Evolutionary conservation across 106 monocot genomes (phyloP).

Genomic region (Vanilla planifolia): DNA sequence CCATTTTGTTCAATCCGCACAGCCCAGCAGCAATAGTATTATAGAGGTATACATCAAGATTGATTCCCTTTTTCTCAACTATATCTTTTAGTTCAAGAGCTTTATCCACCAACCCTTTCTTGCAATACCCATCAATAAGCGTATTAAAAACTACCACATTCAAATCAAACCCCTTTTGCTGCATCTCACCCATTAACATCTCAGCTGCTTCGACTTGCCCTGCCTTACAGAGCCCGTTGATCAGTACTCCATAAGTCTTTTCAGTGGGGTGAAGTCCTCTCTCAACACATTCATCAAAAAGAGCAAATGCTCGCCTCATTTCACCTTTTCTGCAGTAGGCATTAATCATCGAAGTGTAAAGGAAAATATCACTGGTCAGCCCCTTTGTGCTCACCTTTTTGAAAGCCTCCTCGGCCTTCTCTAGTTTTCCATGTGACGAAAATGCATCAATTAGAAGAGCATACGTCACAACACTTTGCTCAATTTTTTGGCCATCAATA

Average conservation of each 20-base stretch:
- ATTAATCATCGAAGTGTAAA: slow-evolving; percentile 72
- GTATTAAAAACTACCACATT: slow-evolving; percentile 69
- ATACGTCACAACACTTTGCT: slow-evolving; percentile 38
- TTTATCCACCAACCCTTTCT: slow-evolving; percentile 53
- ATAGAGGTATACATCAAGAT: slow-evolving; percentile 64
- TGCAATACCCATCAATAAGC: slow-evolving; percentile 78
- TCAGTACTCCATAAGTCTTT: slow-evolving; percentile 62
- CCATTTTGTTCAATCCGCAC: slow-evolving; percentile 22
- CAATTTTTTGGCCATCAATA: slow-evolving; percentile 35
- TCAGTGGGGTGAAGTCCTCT: slow-evolving; percentile 58
- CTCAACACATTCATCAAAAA: slow-evolving; percentile 68
- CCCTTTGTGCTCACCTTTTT: slow-evolving; percentile 36
- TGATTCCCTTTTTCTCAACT: slow-evolving; percentile 66
- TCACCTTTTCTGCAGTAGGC: slow-evolving; percentile 51
- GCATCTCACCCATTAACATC: slow-evolving; percentile 63
- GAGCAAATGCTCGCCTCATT: slow-evolving; percentile 46
- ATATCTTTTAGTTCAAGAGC: slow-evolving; percentile 40
- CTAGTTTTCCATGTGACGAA: slow-evolving; percentile 26
- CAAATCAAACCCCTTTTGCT: slow-evolving; percentile 51
- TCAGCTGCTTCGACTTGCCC: slow-evolving; percentile 68
- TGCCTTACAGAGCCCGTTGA: slow-evolving; percentile 66
- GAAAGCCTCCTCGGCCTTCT: slow-evolving; percentile 47
- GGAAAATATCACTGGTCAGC: slow-evolving; percentile 36
- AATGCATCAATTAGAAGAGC: slow-evolving; percentile 43
- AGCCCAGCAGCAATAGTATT: slow-evolving; percentile 65